Percentiles rank a stretch among this genome's conserved stretches.
phyloP scores from a whole-genome alignment of 208 protist species.

The Trichomonas vaginalis region DNA sequence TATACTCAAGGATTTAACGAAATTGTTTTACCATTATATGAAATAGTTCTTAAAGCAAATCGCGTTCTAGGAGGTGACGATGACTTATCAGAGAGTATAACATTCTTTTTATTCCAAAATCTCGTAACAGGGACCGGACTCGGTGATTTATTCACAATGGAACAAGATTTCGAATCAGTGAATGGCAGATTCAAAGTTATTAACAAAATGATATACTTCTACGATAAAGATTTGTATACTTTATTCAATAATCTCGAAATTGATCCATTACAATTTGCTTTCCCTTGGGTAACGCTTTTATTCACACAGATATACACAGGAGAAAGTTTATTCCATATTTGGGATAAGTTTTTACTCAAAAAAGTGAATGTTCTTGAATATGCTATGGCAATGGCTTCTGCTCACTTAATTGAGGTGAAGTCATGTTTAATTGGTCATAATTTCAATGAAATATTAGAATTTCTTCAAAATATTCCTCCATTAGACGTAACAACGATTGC shows the following conservation, averaged over 20 bases:
- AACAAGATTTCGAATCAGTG: not conserved
- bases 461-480: not conserved
- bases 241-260: not conserved
- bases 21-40: not conserved
- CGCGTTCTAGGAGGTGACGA: not conserved
- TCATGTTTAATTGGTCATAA: not conserved
- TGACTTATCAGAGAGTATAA: not conserved
- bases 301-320: not conserved
- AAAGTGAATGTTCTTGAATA: not conserved
- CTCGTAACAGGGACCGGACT: not conserved
- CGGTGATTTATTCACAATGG: not conserved
- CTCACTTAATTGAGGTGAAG: not conserved
- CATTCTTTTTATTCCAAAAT: not conserved
- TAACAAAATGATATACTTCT: not conserved
- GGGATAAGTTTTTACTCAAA: not conserved
- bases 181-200: not conserved
- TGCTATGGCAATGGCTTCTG: not conserved
- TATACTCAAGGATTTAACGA: slow-evolving; percentile 14
- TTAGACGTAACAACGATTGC: not conserved
- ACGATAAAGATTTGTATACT: not conserved
- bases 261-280: not conserved
- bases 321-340: not conserved
- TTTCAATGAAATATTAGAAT: not conserved
- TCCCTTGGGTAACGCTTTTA: not conserved
- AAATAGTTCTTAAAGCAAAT: not conserved